Base-by-base conservation (phyloP, 768 basidiomycete species). In the Phlegmacium glaucopus region DNA sequence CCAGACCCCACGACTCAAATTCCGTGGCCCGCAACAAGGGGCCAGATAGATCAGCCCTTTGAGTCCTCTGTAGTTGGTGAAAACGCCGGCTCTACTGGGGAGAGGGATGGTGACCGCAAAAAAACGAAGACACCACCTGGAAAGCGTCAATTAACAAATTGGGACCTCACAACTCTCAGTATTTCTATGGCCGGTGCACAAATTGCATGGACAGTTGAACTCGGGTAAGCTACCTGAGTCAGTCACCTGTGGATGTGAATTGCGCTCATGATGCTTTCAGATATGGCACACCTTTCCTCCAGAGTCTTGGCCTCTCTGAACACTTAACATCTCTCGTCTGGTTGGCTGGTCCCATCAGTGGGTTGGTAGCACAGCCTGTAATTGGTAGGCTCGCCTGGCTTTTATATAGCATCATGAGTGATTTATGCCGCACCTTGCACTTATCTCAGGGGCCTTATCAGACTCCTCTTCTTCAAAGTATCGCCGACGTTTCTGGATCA, bases 181-280 rank as follows among this genome's bases (percentile, higher is more conserved):
- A 79, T 96, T 50, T 90, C 93, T 7, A 94, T 98, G 89, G 92
- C 83, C 37, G 95, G 95, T 12, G 90, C 89, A 6, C 90, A 96
- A 69, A 84, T 97, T 18, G 87, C 91, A 1, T 97, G 94, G 94
- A 95, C 93, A 1, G 87, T 96, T 4, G 93, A 95, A 61, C 80
- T 94, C 18, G 92, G 91, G 92, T 94, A 59, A 54, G 85, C 68
- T 39, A 30, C 17, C 36, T 40, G 16, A 39, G 26, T 18, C 11
- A 41, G 36, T 27, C 27, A 13, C 27, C 44, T 37, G 13, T n/a
- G 36, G 4, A 15, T 39, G 32, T 53, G 48, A 46, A 44, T 48
- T 57, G 55, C 32, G 50, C 42, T 45, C 25, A 48, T 48, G 35
- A 39, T 16, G n/a, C 15, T 49, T 42, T 43, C 56, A 96, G 95